These are phyloP conservation scores for Physcia stellaris DNA, from an alignment of 495 filamentous ascomycete species.

Conservation along the genomic window DNA sequence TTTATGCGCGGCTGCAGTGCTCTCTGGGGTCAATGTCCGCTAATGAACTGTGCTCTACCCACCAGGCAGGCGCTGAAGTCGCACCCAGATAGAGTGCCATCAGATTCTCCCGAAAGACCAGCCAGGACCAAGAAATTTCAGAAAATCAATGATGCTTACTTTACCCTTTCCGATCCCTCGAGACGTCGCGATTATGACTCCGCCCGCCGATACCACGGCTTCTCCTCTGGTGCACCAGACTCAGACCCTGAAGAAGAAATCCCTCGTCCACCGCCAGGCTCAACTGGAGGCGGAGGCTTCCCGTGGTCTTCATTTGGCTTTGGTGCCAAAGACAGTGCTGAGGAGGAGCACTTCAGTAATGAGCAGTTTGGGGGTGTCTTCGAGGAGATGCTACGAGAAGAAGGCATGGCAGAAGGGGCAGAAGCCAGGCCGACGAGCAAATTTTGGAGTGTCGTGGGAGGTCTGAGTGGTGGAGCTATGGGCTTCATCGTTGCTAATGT, in stretches of 20 bases:
- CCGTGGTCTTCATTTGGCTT: conserved; percentile 53
- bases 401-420: conserved; percentile 61
- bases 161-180: conserved; percentile 68
- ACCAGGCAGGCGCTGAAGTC: conserved; percentile 81
- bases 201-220: conserved; percentile 40
- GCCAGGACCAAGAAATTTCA: conserved; percentile 83
- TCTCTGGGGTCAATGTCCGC: not conserved
- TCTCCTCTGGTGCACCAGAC: conserved; percentile 26
- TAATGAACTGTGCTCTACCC: conserved; percentile 5
- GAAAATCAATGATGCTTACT: conserved; percentile 95
- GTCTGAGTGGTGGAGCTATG: conserved; percentile 74
- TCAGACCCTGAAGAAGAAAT: conserved; percentile 41
- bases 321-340: conserved; percentile 23
- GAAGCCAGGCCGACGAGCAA: conserved; percentile 44
- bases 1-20: too few relatives aligned
- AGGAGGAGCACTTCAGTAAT: conserved; percentile 43
- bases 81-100: conserved; percentile 83
- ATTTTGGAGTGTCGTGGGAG: conserved; percentile 80
- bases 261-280: conserved; percentile 34
- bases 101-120: conserved; percentile 72
- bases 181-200: conserved; percentile 85
- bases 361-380: conserved; percentile 85
- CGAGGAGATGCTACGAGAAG: conserved; percentile 95
- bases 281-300: conserved; percentile 32
- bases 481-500: conserved; percentile 92